Percentiles rank a stretch among this genome's conserved stretches.
Conservation (phyloP, 345 rosid genomes). For the Angophora floribunda region DNA sequence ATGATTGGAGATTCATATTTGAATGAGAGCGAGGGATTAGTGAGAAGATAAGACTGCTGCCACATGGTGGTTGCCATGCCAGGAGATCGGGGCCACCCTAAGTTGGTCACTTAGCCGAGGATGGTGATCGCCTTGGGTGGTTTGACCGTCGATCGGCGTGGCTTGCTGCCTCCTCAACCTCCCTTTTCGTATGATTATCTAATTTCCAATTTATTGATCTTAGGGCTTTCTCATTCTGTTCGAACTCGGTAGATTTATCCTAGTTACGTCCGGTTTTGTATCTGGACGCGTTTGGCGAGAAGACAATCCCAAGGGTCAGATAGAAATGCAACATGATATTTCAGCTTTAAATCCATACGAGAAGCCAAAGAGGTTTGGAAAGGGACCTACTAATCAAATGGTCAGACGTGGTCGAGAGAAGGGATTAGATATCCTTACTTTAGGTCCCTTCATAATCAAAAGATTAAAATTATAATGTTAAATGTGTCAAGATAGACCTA, state of each 20-base stretch:
- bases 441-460: not conserved
- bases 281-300: not conserved
- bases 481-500: not conserved
- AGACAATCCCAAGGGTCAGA: not conserved
- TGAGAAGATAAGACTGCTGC: not conserved
- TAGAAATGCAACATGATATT: not conserved
- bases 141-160: not conserved
- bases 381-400: not conserved
- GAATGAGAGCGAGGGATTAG: not conserved
- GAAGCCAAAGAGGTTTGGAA: not conserved
- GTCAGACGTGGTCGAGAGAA: not conserved
- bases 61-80: not conserved
- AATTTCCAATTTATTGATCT: not conserved
- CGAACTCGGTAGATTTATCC: not conserved
- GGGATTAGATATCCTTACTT: not conserved
- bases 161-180: not conserved
- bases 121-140: not conserved
- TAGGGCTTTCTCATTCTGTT: not conserved
- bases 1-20: not conserved
- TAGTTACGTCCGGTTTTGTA: not conserved
- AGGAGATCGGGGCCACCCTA: no score
- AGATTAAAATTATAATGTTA: not conserved
- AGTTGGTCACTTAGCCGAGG: no score
- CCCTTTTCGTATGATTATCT: not conserved
- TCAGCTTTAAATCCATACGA: not conserved